Evolutionary conservation across 2,329 filamentous ascomycete species (phyloP), one percentile per base, ranked within the genome.

Genomic region (Sporothrix dimorphospora): DNA sequence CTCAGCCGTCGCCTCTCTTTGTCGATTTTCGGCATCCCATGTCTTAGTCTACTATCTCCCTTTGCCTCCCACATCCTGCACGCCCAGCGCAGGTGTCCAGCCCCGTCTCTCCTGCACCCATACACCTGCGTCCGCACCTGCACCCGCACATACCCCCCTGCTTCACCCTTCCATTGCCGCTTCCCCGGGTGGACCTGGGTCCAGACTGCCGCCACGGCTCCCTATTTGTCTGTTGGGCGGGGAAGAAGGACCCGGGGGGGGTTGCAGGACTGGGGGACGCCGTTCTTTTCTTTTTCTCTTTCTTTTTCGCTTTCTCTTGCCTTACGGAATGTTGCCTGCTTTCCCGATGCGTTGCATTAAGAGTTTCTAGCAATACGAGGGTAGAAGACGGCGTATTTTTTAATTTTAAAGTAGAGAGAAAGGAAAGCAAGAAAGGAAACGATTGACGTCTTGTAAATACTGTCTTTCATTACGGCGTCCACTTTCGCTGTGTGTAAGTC

Each of bases 161-260:
- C 49, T 5, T 27, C 49, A 12, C 11, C 4, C 49, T 53, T 53
- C 49, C 21, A 27, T 53, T 53, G 49, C 49, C 49, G 49, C 21
- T 30, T 55, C 21, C 51, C 51, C 51, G 11, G 51, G 21, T 55
- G 51, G 51, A 55, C 21, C 49, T 55, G 24, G 51, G 51, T 55
- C 51, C 11, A 51, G 21, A 27, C 51, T 11, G 24, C 21, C 51
- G 12, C 51, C 51, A 55, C 21, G 21, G 19, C 51, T 59, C 27
- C 55, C 16, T 59, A 21, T 59, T 59, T 59, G 55, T 12, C 30
- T 59, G 55, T 38, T n/a, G 51, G 51, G 30, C 27, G 53, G 55
- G 27, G 55, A 59, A 38, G 51, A 55, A 14, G 12, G 12, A 55
- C 6, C n/a, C n/a, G n/a, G n/a, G n/a, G 45, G 45, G 45, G 45